A percentile compares a stretch with the other conserved stretches of the same genome.
Conservation (phyloP, 257 asterid species). For the Petunia axillaris region DNA sequence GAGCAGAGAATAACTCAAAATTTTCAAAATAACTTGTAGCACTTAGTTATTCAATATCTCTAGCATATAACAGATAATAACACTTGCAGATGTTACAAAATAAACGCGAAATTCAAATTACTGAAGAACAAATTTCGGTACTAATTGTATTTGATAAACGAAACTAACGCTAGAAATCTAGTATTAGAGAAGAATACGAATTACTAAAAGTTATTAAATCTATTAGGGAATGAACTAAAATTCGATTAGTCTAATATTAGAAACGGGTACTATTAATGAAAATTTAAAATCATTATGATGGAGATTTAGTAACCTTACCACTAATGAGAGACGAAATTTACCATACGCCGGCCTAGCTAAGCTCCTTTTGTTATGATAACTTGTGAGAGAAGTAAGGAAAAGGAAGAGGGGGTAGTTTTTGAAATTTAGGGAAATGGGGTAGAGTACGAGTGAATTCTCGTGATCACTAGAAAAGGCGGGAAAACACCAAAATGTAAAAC, state of each 20-base stretch:
- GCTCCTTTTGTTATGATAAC: background rate
- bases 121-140: background rate
- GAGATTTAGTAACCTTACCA: background rate
- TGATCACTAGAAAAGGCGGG: slow-evolving; percentile 23
- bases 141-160: background rate
- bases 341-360: background rate
- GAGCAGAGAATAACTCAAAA: slow-evolving; percentile 10
- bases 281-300: background rate
- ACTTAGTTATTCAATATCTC: background rate
- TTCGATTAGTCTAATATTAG: background rate
- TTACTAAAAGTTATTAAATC: background rate
- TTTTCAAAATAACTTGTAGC: background rate
- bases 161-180: background rate
- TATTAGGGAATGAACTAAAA: background rate
- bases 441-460: background rate
- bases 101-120: background rate
- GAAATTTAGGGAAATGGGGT: slow-evolving; percentile 15
- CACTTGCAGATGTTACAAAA: background rate
- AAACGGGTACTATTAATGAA: background rate
- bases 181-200: background rate
- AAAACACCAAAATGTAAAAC: background rate
- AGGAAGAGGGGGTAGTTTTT: background rate
- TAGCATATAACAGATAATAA: background rate
- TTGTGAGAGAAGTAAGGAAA: background rate
- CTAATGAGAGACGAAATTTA: background rate